These are phyloP conservation scores for Chaetomium olivaceum DNA, from an alignment of 2,329 filamentous ascomycete genomes.

Conservation along the genomic window DNA sequence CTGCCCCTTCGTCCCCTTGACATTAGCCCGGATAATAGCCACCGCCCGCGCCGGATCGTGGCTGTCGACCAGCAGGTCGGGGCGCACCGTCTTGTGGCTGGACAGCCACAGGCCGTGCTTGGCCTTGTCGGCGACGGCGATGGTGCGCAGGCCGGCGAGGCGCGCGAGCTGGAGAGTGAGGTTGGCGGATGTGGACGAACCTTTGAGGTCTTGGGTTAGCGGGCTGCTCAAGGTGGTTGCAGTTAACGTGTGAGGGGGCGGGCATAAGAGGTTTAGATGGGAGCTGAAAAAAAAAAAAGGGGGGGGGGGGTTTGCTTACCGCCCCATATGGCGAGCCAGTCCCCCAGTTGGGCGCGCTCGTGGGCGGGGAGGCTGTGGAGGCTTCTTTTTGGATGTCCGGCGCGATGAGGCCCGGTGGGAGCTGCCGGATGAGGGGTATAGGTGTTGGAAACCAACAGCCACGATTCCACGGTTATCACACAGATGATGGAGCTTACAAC, in stretches of 20 bases:
- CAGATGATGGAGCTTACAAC: too few species aligned
- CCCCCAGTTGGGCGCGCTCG: conserved; percentile 59
- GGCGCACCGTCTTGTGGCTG: conserved; percentile 43
- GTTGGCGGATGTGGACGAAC: conserved; percentile 69
- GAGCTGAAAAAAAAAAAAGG: too few species aligned
- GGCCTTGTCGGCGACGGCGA: conserved; percentile 65
- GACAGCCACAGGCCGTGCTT: conserved; percentile 63
- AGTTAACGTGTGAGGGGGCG: too few species aligned
- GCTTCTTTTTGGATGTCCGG: conserved; percentile 64
- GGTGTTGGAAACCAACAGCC: too few species aligned
- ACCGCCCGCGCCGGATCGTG: conserved; percentile 66
- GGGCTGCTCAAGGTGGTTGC: background rate
- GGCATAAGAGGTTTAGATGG: too few species aligned
- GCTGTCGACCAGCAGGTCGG: conserved; percentile 69
- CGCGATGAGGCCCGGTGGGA: conserved; percentile 53
- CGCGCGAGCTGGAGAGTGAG: conserved; percentile 68
- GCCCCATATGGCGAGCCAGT: conserved; percentile 76
- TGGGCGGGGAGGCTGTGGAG: conserved; percentile 52
- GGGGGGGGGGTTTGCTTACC: conserved; percentile 43
- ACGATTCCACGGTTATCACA: too few species aligned
- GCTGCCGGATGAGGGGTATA: conserved; percentile 52
- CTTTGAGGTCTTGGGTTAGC: conserved; percentile 36
- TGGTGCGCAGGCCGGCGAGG: conserved; percentile 63
- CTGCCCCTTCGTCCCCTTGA: conserved; percentile 45
- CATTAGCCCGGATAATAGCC: conserved; percentile 59